Evolutionary conservation across 1,139 yeast species (phyloP).

Genomic region (Taphrina wiesneri): DNA sequence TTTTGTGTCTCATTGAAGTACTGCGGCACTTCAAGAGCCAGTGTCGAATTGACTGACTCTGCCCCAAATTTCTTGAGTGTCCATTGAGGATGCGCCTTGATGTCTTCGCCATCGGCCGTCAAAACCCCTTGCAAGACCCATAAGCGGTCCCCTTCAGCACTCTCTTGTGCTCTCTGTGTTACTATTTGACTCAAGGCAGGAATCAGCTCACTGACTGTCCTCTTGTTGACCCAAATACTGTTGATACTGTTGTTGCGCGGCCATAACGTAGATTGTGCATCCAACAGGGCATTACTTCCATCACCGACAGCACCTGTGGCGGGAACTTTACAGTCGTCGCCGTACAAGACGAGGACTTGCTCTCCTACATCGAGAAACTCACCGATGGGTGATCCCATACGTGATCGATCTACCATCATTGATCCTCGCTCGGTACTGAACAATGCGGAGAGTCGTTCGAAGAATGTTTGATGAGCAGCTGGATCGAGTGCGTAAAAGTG

Average conservation of each 20-base stretch:
- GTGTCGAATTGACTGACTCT: neutral
- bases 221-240: conserved; percentile 8
- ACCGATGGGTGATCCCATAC: neutral
- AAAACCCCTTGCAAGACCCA: conserved; percentile 16
- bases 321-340: conserved; percentile 7
- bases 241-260: neutral
- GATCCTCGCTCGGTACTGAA: neutral
- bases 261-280: neutral
- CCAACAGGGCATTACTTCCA: conserved; percentile 1
- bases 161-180: neutral
- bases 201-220: neutral
- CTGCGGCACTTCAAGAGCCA: neutral
- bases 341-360: conserved; percentile 10
- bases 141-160: neutral
- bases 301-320: neutral
- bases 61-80: conserved; percentile 13
- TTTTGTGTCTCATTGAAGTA: conserved; percentile 4
- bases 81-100: conserved; percentile 1
- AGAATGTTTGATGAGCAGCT: neutral
- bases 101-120: conserved; percentile 9
- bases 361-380: neutral
- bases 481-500: conserved; percentile 19
- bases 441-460: neutral
- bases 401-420: neutral
- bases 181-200: neutral